Percentiles rank a stretch among this genome's conserved stretches.
phyloP scores from a whole-genome alignment of 164 flowering plant species.

The Macadamia integrifolia region DNA sequence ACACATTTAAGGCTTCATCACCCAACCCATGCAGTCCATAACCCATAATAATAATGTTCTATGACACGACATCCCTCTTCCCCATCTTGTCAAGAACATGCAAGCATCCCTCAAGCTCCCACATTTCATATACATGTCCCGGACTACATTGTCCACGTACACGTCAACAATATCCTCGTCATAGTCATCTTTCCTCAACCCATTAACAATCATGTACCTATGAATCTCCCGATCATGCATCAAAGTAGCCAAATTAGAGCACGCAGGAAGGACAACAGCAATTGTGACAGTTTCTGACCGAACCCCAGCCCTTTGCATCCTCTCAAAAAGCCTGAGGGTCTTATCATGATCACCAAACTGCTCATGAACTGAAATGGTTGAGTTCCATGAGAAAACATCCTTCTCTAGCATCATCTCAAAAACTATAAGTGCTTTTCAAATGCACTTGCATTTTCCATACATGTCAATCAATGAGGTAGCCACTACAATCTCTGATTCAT shows the following conservation, averaged over 20 bases:
- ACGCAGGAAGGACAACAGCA: slow-evolving; percentile 52
- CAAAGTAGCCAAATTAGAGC: slow-evolving; percentile 59
- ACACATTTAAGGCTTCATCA: no score
- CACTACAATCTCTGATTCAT: no score
- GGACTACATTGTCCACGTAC: slow-evolving; percentile 40
- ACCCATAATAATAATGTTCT: slow-evolving; percentile 77
- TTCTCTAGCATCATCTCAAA: slow-evolving; percentile 37
- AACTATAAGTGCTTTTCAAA: slow-evolving; percentile 32
- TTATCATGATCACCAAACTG: slow-evolving; percentile 11
- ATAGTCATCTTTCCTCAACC: not conserved
- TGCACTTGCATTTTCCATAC: slow-evolving; percentile 14
- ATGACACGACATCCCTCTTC: slow-evolving; percentile 54
- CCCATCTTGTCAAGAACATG: slow-evolving; percentile 36
- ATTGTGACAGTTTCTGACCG: slow-evolving; percentile 58
- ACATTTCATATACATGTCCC: slow-evolving; percentile 84
- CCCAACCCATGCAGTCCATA: slow-evolving; percentile 21
- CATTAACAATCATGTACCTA: slow-evolving; percentile 40
- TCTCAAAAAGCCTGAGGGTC: slow-evolving; percentile 42
- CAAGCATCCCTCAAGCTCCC: slow-evolving; percentile 49
- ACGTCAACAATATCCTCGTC: slow-evolving; percentile 17
- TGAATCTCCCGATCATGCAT: slow-evolving; percentile 62
- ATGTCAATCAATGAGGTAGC: no score
- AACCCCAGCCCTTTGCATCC: slow-evolving; percentile 40
- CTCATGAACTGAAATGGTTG: slow-evolving; percentile 49
- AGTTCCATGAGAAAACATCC: slow-evolving; percentile 73